Conservation (phyloP, 768 basidiomycete species). For the Mycena kentingensis region DNA sequence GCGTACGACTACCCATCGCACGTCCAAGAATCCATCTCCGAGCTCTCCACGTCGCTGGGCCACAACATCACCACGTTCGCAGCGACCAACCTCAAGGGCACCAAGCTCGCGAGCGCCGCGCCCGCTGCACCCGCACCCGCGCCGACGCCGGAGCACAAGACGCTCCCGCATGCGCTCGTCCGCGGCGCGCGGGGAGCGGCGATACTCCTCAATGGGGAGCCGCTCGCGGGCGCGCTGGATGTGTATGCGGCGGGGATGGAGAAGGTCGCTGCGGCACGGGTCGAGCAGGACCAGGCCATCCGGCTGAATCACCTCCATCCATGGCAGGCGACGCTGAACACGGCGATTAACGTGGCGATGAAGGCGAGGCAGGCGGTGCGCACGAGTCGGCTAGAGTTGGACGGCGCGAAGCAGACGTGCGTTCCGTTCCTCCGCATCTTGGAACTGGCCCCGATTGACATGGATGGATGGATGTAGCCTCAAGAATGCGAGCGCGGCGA, state of each 20-base stretch:
- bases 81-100: conserved; percentile 87
- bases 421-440: background rate
- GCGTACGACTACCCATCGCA: too few species aligned
- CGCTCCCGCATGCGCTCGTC: conserved; percentile 90
- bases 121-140: conserved; percentile 60
- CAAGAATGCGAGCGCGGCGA: conserved; percentile 72
- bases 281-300: conserved; percentile 74
- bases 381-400: conserved; percentile 81
- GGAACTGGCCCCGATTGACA: background rate
- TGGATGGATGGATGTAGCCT: conserved; percentile 53
- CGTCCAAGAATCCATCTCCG: conserved; percentile 78
- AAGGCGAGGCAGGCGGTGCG: conserved; percentile 87
- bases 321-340: conserved; percentile 86
- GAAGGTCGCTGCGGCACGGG: conserved; percentile 71
- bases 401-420: conserved; percentile 80
- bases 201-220: conserved; percentile 50
- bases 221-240: conserved; percentile 72
- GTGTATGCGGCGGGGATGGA: conserved; percentile 84
- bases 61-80: conserved; percentile 81
- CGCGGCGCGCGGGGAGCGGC: conserved; percentile 70
- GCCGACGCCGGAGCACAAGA: conserved; percentile 81
- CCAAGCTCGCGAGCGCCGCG: conserved; percentile 67
- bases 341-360: conserved; percentile 85
- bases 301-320: conserved; percentile 69
- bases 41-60: conserved; percentile 72